Evolutionary conservation across 2,329 filamentous ascomycete species (phyloP), one percentile per base, ranked within the genome.

Genomic region (Venturia oleaginea): DNA sequence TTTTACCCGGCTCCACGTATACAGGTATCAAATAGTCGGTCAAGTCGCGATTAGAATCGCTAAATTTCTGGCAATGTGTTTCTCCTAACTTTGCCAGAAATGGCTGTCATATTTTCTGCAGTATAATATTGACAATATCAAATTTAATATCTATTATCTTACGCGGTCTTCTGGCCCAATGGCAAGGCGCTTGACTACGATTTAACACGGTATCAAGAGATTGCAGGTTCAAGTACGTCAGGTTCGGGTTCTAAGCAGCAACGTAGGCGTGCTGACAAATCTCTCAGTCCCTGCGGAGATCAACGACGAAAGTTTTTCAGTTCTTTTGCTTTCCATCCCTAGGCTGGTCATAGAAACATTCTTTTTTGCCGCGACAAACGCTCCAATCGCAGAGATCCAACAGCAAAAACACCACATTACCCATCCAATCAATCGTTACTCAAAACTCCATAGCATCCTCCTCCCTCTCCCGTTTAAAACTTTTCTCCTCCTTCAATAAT

Each of bases 401-500:
- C 15, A 22, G 15, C 43, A 22, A 27, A 57, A n/a, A 34, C 30
- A 57, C 51, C 51, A n/a, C 51, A 27, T 57, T 34, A 57, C 51
- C 15, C 7, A 7, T 5, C 51, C 13, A 19, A 10, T 6, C 5
- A 34, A 4, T 34, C 24, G 2, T 7, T 3, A 48, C 42, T 80
- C 73, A 89, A 73, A 88, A 89, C 67, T 89, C 86, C 77, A 71
- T 87, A 73, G 43, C 75, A 72, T 71, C 77, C 15, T 81, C 80
- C 34, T 85, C 86, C 67, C 80, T 80, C 73, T 88, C 86, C 70
- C 79, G 72, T 71, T 81, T 81, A 13, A 73, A 67, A 46, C 68
- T 73, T 66, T 68, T 76, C 70, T 90, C 87, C 66, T 96, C 93
- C 74, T 88, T 92, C 75, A 97, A 82, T 64, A 99, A 75, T 0